Base-by-base conservation (phyloP, 352 stramenopile species). In the Phytophthora syringae region DNA sequence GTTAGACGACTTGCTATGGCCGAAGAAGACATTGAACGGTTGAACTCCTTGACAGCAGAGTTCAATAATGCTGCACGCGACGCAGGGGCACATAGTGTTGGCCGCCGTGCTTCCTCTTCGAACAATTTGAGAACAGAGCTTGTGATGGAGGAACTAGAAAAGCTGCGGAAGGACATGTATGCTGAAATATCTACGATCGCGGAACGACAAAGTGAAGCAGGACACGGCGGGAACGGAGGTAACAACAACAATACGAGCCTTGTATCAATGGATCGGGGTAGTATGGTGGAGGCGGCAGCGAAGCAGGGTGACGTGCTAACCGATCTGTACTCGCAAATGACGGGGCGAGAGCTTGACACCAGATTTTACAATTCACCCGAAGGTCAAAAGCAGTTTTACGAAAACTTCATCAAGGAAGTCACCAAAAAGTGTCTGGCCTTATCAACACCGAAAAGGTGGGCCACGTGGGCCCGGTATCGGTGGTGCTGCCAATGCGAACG, bases 351-450 rank as follows among this genome's bases (percentile, higher is more conserved):
- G 24, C 51, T 89, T 15, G 77, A 89, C 27, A 76, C 76, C 0
- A 75, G 70, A 30, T 74, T 89, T 48, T 61, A 83, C 40, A 68
- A 75, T 10, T 64, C 60, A 7, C 64, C 84, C 2, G 79, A 79
- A 56, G 70, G 57, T 5, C 79, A 87, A 51, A 80, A 77, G 34
- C 79, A 90, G 44, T 77, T 88, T 28, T 91, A 92, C 69, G 85
- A 94, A 51, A 73, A 72, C 7, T 80, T 91, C 32, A 74, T 93
- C 48, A 84, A 87, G 43, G 85, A 92, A 63, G 68, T 94, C 25
- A 90, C 79, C 10, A 92, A 93, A 95, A 92, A 57, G 86, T 95
- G 30, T 82, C 80, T 43, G 60, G 72, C 4, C 60, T 89, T 28
- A 49, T 91, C 18, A 82, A 82, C 30, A 52, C 54, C 32, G 81